Evolutionary conservation across 2,329 filamentous ascomycete genomes (phyloP), one percentile per base, ranked within the genome.

Genomic region (Alternaria atra): DNA sequence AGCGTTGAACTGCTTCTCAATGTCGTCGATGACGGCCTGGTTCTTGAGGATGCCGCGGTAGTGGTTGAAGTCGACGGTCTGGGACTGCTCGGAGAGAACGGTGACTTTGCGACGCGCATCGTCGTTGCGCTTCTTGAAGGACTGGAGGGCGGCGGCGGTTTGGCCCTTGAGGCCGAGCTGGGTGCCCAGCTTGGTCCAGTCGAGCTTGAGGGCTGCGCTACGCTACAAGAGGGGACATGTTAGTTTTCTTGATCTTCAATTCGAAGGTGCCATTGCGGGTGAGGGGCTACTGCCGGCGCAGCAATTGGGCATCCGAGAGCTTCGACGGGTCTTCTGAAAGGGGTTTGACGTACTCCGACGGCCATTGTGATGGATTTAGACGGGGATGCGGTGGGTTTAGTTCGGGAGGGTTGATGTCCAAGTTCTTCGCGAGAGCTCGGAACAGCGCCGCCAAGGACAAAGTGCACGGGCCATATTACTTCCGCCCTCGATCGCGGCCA

Each of bases 111-210:
- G 94, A 84, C 94, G 94, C 80, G 93, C 94, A 81, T 97, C 94
- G 81, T 99, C 95, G 87, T 98, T 97, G 85, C 95, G 94, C 90
- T 97, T 95, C 89, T 99, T 99, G 91, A 99, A 99, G 71, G 92
- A 88, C 81, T 94, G 91, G 65, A 99, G 93, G 65, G 94, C 91
- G 76, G 90, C 84, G 73, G 92, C 94, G 73, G 95, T 99, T 85
- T 93, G 92, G 81, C 95, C 95, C 82, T 92, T 92, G 82, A 99
- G 93, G 82, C 94, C 94, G 77, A 99, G 93, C 79, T 94, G 96
- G 84, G 88, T 89, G 84, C 91, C 91, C 79, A 99, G 89, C 86
- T 96, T 95, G 85, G 89, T 89, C 95, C 95, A 99, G 90, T 99
- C 95, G 87, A 99, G 89, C 89, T 98, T 99, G 84, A 96, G 89